These are phyloP conservation scores for rapeseed (Brassica napus) DNA, from an alignment of 345 rosid genomes.

Conservation along the genomic window DNA sequence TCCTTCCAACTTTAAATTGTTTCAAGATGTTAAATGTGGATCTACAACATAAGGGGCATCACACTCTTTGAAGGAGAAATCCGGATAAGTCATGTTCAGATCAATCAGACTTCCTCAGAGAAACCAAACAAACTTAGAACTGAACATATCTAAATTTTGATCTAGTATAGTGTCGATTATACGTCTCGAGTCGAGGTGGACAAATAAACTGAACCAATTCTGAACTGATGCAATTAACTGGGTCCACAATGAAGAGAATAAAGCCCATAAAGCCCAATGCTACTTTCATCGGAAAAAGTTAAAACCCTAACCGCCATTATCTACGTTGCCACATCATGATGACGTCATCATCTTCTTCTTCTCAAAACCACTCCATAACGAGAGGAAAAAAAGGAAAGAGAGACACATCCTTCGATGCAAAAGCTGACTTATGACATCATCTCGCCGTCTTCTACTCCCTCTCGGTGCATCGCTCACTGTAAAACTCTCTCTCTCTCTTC, in stretches of 20 bases:
- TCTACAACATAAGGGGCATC: background rate
- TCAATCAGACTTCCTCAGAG: background rate
- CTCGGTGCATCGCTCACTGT: constrained; percentile 36
- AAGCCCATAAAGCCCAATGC: constrained; percentile 13
- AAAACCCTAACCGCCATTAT: constrained; percentile 34
- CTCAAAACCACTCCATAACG: background rate
- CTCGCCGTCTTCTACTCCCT: constrained; percentile 38
- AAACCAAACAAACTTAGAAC: background rate
- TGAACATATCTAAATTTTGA: no score
- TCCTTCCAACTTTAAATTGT: background rate
- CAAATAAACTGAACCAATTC: no score
- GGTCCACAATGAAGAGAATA: background rate
- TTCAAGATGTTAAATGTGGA: background rate
- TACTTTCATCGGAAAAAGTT: background rate
- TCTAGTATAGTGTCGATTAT: no score
- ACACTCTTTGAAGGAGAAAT: background rate
- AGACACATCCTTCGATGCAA: background rate
- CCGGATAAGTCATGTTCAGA: background rate
- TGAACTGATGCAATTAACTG: no score
- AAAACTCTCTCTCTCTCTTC: background rate
- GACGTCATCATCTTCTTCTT: constrained; percentile 21
- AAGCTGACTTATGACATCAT: constrained; percentile 23
- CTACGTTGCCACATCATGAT: constrained; percentile 9
- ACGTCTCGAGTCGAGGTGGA: no score
- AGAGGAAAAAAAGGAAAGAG: no score